Percentiles rank a stretch among this genome's conserved stretches.
phyloP scores from a whole-genome alignment of 2,329 filamentous ascomycete genomes.

The Metarhizium brunneum region DNA sequence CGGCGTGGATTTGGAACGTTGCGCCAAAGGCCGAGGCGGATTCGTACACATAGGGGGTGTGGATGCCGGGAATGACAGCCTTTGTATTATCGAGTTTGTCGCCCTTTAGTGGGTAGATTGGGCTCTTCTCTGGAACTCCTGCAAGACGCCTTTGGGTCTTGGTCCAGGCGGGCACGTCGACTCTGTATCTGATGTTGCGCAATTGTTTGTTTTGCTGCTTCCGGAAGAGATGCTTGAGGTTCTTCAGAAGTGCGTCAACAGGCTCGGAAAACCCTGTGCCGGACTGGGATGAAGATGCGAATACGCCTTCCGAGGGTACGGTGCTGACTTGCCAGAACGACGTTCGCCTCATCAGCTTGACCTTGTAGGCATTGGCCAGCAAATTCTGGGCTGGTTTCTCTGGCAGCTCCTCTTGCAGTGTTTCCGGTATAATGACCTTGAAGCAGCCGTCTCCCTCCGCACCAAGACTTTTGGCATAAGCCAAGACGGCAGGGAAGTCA shows the following conservation, averaged over 20 bases:
- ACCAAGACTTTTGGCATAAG: constrained; percentile 20
- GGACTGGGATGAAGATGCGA: constrained; percentile 15
- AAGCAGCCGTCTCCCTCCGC: constrained; percentile 27
- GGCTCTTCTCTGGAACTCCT: constrained; percentile 26
- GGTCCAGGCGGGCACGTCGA: constrained; percentile 30
- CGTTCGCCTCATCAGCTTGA: constrained; percentile 24
- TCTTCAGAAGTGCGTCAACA: constrained; percentile 20
- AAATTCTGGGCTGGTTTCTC: constrained; percentile 20
- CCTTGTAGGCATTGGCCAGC: constrained; percentile 26
- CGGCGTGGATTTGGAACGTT: constrained; percentile 31
- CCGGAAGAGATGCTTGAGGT: constrained; percentile 24
- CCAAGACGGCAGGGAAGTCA: constrained; percentile 26
- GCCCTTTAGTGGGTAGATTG: constrained; percentile 27
- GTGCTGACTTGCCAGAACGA: constrained; percentile 28
- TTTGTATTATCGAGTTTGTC: constrained; percentile 27
- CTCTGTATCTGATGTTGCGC: constrained; percentile 27
- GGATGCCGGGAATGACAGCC: constrained; percentile 29
- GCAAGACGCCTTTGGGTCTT: constrained; percentile 22
- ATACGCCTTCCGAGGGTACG: constrained; percentile 22
- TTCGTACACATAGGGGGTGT: constrained; percentile 31
- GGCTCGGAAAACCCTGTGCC: constrained; percentile 16
- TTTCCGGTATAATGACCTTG: constrained; percentile 25
- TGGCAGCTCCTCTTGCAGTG: constrained; percentile 21
- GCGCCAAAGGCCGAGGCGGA: constrained; percentile 28
- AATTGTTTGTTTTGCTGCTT: constrained; percentile 26